Evolutionary conservation across 1,139 yeast genomes (phyloP), one percentile per base, ranked within the genome.

Genomic region (Saccharomycopsis crataegensis): DNA sequence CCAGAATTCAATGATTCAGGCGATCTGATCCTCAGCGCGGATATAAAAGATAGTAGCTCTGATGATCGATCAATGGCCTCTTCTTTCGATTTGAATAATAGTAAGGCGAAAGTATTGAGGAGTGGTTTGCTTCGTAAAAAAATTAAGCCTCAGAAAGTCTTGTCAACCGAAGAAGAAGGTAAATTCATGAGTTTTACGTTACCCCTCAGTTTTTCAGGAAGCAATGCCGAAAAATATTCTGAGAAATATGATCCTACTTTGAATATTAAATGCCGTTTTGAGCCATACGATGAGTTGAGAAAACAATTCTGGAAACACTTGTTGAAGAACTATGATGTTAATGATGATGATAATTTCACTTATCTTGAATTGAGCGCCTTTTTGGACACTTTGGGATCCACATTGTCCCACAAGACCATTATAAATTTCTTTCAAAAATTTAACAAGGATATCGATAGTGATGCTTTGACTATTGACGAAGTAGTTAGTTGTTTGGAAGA

Each of bases 251-350:
- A 65, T 2, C 93, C 96, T 0, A 71, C 70, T 28, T 64, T 89
- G 55, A 77, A 77, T 51, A 66, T 89, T 11, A 71, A 83, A 44
- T 84, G 83, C 8, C 74, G 86, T 54, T 88, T 83, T 63, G 79
- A 84, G 58, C 80, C 93, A 0, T 89, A 89, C 64, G 75, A 74
- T 0, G 76, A 73, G 2, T 71, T 90, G 54, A 74, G 93, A 57
- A 78, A 78, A 59, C 80, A 82, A 54, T 79, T 90, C 60, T 89
- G 96, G 95, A 69, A 74, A 41, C 74, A 80, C 6, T 70, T 88
- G 17, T 72, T 88, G 34, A 74, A 74, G 31, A 80, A 79, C 56
- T 86, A 78, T 62, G 80, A 72, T 50, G 65, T 68, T 14, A 73
- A 72, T 57, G 77, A 71, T 17, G 71, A 71, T 2, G 68, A 68